Percentiles rank a stretch among this genome's conserved stretches.
Evolutionary conservation across 176 grass and related monocot genomes (phyloP).

Genomic region (Oryza coarctata): DNA sequence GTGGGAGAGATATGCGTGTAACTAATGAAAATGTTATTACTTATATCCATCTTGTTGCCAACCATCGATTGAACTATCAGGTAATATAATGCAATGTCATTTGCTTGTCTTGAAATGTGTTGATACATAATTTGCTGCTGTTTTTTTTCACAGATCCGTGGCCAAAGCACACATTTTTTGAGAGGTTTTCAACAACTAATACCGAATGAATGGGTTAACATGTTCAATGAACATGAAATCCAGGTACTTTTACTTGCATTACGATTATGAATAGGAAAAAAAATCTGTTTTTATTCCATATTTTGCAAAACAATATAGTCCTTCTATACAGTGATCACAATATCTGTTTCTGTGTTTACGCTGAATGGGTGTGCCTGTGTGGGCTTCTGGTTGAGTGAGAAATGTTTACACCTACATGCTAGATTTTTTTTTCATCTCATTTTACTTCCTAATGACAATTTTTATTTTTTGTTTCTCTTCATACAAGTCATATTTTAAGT

Average conservation of each 20-base stretch:
- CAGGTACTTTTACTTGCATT: conserved; percentile 57
- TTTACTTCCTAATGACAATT: background rate
- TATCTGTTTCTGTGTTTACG: conserved; percentile 10
- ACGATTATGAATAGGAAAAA: background rate
- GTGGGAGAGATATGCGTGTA: conserved; percentile 77
- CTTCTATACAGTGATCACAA: background rate
- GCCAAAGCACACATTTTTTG: conserved; percentile 89
- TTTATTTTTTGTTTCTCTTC: background rate
- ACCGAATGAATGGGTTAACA: conserved; percentile 93
- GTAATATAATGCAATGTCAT: conserved; percentile 37
- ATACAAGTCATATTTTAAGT: background rate
- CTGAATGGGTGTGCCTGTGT: background rate
- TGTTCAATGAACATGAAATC: conserved; percentile 99
- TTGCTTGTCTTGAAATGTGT: conserved; percentile 24
- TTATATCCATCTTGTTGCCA: conserved; percentile 96
- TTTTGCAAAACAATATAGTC: background rate
- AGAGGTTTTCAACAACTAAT: conserved; percentile 96
- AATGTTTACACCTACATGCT: conserved; percentile 13
- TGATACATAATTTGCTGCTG: conserved; percentile 2
- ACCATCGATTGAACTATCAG: conserved; percentile 93
- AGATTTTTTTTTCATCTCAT: background rate
- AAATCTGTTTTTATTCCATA: background rate
- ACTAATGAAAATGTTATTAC: conserved; percentile 97
- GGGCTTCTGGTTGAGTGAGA: background rate
- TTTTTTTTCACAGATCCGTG: conserved; percentile 65